A percentile compares a stretch with the other conserved stretches of the same genome.
Conservation (phyloP, 768 basidiomycete genomes). For the Pleurotus tuoliensis region DNA sequence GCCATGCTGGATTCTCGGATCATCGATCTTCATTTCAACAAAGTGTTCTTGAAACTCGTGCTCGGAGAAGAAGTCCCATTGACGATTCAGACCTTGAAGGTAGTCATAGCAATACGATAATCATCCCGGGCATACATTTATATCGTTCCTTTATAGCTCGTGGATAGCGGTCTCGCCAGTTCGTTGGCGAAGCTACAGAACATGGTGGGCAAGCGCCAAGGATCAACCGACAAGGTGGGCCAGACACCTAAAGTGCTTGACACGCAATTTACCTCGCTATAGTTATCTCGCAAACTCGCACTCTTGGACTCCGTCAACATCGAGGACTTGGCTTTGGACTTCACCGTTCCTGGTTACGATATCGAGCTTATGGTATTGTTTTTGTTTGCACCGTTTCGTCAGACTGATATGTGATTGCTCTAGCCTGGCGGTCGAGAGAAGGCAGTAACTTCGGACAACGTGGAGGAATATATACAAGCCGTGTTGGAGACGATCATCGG, state of each 20-base stretch:
- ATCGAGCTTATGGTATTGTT: slow-evolving; percentile 74
- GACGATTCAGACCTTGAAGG: slow-evolving; percentile 79
- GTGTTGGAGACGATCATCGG: slow-evolving; percentile 88
- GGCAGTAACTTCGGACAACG: slow-evolving; percentile 81
- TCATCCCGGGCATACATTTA: not conserved
- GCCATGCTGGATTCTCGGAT: slow-evolving; percentile 96
- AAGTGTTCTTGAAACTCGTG: slow-evolving; percentile 88
- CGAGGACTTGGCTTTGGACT: slow-evolving; percentile 90
- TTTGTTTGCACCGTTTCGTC: slow-evolving; percentile 8
- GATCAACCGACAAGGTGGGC: slow-evolving; percentile 53
- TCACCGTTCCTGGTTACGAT: slow-evolving; percentile 94
- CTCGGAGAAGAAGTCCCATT: slow-evolving; percentile 84
- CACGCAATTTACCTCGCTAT: not conserved
- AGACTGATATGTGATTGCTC: not conserved
- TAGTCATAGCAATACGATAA: slow-evolving; percentile 25
- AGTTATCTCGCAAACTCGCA: slow-evolving; percentile 56
- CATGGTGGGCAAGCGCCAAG: slow-evolving; percentile 46
- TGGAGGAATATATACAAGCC: slow-evolving; percentile 83
- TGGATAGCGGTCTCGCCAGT: slow-evolving; percentile 82
- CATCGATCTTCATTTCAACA: slow-evolving; percentile 93
- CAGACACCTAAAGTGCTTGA: not conserved
- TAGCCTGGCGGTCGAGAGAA: slow-evolving; percentile 79
- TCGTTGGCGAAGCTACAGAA: slow-evolving; percentile 78
- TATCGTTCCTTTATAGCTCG: slow-evolving; percentile 44
- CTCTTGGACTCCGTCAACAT: slow-evolving; percentile 62